Percentiles rank a stretch among this genome's conserved stretches.
These are phyloP conservation scores for Porogramme epimiltina DNA, from an alignment of 1,284 basidiomycete species.

Conservation along the genomic window DNA sequence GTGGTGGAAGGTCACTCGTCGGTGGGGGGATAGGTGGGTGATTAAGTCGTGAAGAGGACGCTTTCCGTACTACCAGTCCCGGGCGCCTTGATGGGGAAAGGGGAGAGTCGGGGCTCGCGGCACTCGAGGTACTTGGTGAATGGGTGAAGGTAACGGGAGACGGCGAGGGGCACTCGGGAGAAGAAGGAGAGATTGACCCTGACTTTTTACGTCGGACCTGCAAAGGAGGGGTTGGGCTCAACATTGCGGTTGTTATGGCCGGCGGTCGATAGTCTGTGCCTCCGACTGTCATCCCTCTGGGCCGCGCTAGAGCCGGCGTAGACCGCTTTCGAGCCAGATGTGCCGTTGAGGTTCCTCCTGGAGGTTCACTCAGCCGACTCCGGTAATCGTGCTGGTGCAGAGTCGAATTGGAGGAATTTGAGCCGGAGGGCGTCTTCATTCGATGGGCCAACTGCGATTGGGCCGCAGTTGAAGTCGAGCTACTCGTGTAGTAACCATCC, in stretches of 20 bases:
- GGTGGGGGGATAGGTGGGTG: conserved; percentile 29
- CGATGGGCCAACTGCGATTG: conserved; percentile 15
- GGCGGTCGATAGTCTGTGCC: conserved; percentile 8
- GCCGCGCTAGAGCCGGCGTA: conserved; percentile 40
- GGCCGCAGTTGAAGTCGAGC: not conserved
- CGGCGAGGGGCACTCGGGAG: conserved; percentile 19
- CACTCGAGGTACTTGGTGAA: conserved; percentile 25
- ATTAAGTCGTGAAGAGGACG: conserved; percentile 27
- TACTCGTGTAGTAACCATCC: conserved; percentile 8
- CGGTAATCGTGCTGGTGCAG: conserved; percentile 18
- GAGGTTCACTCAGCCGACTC: conserved; percentile 20
- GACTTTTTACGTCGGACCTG: conserved; percentile 27
- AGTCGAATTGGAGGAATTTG: conserved; percentile 27
- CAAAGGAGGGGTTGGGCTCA: conserved; percentile 13
- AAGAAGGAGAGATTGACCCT: conserved; percentile 22
- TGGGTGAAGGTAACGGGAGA: conserved; percentile 29
- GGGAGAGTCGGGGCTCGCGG: conserved; percentile 18
- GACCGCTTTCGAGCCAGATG: conserved; percentile 18
- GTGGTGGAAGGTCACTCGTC: conserved; percentile 26
- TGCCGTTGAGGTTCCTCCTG: conserved; percentile 2
- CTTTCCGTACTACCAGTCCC: conserved; percentile 31
- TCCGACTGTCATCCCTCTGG: conserved; percentile 56
- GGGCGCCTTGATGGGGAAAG: conserved; percentile 23
- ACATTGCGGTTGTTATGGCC: not conserved
- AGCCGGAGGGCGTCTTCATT: conserved; percentile 22